Base-by-base conservation (phyloP, 208 protist genomes). In the Acanthamoeba royreba region DNA sequence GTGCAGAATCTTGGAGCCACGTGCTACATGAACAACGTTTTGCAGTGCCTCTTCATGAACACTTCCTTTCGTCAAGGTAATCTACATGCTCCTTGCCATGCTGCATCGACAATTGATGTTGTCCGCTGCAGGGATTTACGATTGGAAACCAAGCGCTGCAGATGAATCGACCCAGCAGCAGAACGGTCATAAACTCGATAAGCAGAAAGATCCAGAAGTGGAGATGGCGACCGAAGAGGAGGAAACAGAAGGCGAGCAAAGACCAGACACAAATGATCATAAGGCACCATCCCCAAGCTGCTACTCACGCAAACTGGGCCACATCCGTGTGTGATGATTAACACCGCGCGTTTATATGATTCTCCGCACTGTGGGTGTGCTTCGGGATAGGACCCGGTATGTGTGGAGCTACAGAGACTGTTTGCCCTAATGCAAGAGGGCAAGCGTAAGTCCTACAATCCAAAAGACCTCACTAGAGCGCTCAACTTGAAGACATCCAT, bases 41-140 rank as follows among this genome's bases (percentile, higher is more conserved):
- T 92, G 40, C 88, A 92, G 45, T 92, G 61, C 13, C 88, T 92
- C 53, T 92, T 35, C 45, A 92, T 92, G 88, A 92, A 92, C 63
- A 83, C 53, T 0, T 40, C 43, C 4, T 92, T 92, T 58, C 88
- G 88, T 5, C 88, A 92, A 92, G 88, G 88, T 90, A 90, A 25
- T 22, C n/a, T 9, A 55, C 13, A 55, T 25, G 13, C 49, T 9
- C 19, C 49, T 19, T 55, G 13, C 49, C 19, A 25, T 55, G 9
- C 19, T 19, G 19, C 9, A 9, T 55, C 49, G 49, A 55, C 49
- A 55, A 55, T 55, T 55, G 72, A 45, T 25, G 31, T 83, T 8
- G 19, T 61, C 53, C 19, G 22, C n/a, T 61, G n/a, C 53, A 61
- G 53, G 53, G 15, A n/a, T 81, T 33, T 81, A 81, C 33, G 28